Conservation (phyloP, 2,329 filamentous ascomycete genomes). For the Alternaria arborescens region DNA sequence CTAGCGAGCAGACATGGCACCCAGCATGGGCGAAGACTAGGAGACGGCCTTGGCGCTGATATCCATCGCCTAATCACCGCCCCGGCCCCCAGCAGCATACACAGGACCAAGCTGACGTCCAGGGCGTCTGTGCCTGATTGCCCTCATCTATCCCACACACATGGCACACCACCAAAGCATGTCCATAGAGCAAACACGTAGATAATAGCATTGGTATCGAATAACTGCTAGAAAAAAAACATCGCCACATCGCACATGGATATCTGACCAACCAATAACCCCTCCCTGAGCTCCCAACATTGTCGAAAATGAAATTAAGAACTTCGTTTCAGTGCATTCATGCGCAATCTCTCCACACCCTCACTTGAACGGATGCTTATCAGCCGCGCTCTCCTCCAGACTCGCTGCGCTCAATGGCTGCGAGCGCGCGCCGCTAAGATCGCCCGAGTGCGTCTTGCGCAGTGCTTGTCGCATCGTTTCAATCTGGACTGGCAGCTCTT, state of each 20-base stretch:
- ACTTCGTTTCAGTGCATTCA: constrained; percentile 3
- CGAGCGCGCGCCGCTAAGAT: constrained; percentile 64
- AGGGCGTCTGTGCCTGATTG: constrained; percentile 2
- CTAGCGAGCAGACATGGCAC: constrained; percentile 13
- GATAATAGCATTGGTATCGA: not conserved
- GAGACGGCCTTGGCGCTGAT: constrained; percentile 6
- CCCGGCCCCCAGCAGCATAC: not conserved
- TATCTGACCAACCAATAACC: constrained; percentile 34
- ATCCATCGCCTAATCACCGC: constrained; percentile 6
- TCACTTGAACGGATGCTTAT: constrained; percentile 44
- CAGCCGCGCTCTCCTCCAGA: constrained; percentile 48
- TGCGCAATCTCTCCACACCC: not conserved
- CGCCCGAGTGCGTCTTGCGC: constrained; percentile 82
- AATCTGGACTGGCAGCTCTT: constrained; percentile 83
- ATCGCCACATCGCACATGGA: constrained; percentile 28
- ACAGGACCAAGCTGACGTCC: too few relatives aligned
- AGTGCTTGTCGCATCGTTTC: constrained; percentile 95
- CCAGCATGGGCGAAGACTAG: not conserved
- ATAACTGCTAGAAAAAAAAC: constrained; percentile 13
- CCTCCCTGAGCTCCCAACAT: constrained; percentile 1
- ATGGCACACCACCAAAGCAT: not conserved
- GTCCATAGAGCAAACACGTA: not conserved
- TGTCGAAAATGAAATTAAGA: constrained; percentile 12
- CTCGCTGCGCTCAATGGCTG: constrained; percentile 52
- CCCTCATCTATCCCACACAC: constrained; percentile 17